These are phyloP conservation scores for Kodamaea laetipori DNA, from an alignment of 805 yeast genomes.

Conservation along the genomic window DNA sequence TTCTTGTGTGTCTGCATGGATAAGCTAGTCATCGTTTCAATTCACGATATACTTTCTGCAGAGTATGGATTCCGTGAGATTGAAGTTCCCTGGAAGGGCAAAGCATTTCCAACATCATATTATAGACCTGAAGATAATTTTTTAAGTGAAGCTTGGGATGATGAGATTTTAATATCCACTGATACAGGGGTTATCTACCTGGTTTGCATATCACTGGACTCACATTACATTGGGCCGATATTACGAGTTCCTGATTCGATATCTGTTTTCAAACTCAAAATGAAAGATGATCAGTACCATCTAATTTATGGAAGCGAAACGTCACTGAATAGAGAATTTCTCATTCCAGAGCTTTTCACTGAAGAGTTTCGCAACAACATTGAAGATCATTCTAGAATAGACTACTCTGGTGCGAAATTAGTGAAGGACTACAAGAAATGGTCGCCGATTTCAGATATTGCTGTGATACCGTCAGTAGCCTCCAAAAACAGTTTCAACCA, in stretches of 20 bases:
- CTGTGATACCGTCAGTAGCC: conserved; percentile 30
- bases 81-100: conserved; percentile 17
- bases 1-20: conserved; percentile 42
- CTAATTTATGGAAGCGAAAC: conserved; percentile 44
- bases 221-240: conserved; percentile 27
- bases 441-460: conserved; percentile 50
- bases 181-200: conserved; percentile 37
- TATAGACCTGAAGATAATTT: conserved; percentile 37
- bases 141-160: background rate
- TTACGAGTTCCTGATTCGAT: conserved; percentile 38
- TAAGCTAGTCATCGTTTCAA: conserved; percentile 36
- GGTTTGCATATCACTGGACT: conserved; percentile 14
- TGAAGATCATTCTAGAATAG: conserved; percentile 14
- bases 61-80: conserved; percentile 36
- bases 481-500: conserved; percentile 21
- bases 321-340: conserved; percentile 40
- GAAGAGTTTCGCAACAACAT: conserved; percentile 12
- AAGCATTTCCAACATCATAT: conserved; percentile 43
- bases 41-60: conserved; percentile 51
- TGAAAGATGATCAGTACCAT: conserved; percentile 19
- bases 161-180: conserved; percentile 28
- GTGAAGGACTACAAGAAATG: conserved; percentile 43
- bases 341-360: conserved; percentile 27
- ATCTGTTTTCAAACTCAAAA: conserved; percentile 35
- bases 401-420: conserved; percentile 27